phyloP scores from a whole-genome alignment of 768 basidiomycete genomes.

The Termitomyces sp. region DNA sequence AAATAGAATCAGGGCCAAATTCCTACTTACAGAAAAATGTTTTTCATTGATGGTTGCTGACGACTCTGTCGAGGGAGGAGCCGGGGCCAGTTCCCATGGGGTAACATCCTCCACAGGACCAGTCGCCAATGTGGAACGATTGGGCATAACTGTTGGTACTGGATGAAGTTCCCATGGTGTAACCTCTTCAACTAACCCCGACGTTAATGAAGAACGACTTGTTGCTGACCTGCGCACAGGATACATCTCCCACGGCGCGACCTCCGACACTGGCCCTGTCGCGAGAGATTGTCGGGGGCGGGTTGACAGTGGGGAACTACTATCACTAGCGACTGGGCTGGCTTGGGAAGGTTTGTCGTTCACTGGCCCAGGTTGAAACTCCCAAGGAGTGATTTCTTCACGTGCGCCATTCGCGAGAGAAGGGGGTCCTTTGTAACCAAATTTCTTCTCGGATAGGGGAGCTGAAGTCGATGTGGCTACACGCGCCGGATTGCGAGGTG shows the following conservation, averaged over 20 bases:
- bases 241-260: slow-evolving; percentile 30
- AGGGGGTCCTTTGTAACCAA: slow-evolving; percentile 19
- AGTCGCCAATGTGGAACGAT: slow-evolving; percentile 24
- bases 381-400: slow-evolving; percentile 34
- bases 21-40: slow-evolving; percentile 22
- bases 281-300: slow-evolving; percentile 12
- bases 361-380: slow-evolving; percentile 27
- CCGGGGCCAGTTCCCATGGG: slow-evolving; percentile 33
- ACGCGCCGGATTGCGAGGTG: slow-evolving; percentile 34
- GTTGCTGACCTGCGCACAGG: slow-evolving; percentile 17
- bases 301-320: slow-evolving; percentile 14
- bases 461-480: neutral
- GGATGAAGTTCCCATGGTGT: slow-evolving; percentile 32
- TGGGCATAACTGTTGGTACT: slow-evolving; percentile 21
- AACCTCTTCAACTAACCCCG: slow-evolving; percentile 28
- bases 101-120: slow-evolving; percentile 29
- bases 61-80: slow-evolving; percentile 3
- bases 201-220: slow-evolving; percentile 22
- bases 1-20: slow-evolving; percentile 9
- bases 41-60: slow-evolving; percentile 12
- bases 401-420: slow-evolving; percentile 25
- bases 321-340: slow-evolving; percentile 6
- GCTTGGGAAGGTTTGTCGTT: slow-evolving; percentile 5
- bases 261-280: slow-evolving; percentile 27
- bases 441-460: slow-evolving; percentile 11